Base-by-base conservation (phyloP, 2,329 filamentous ascomycete genomes). In the Orbilia brochopaga region DNA sequence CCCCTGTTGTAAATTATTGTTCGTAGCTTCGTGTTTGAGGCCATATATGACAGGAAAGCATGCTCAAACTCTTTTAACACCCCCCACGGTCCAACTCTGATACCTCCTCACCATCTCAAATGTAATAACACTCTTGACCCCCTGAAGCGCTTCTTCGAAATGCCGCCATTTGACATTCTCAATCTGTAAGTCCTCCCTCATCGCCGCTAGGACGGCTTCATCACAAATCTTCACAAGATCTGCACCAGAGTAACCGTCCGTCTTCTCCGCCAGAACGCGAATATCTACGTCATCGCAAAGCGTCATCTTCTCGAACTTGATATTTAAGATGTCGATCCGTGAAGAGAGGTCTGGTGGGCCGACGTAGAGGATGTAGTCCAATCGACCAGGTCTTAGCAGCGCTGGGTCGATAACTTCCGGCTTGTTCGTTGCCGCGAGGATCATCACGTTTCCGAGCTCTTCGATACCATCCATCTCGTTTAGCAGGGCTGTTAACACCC, bases 381-480 rank as follows among this genome's bases (percentile, higher is more conserved):
- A 83, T 30, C 87, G 81, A 19, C 87, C 87, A 0, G 86, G 85
- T 15, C 87, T 83, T 78, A 89, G 83, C 37, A 89, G 79, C 1
- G 87, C 87, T 1, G 85, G 83, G 76, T 89, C 76, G 37, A 89
- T 82, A 2, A 85, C 81, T 59, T 88, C 85, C 0, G 87, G 87
- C 72, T 86, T 84, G 77, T 89, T 89, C 1, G 87, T 89, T 0
- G 87, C 87, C 1, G 86, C 87, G 52, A 89, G 82, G 32, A 89
- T 85, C 72, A 88, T 81, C 1, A 89, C 87, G 65, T 85, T 85
- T 65, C 84, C 85, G 19, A 88, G 79, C 52, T 84, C 82, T 76
- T 88, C 85, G 55, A 89, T 87, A 30, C 87, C 87, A 76, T 89
- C 87, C 85, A 89, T 88, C 75, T 89, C 87, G 75, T 87, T 89